Base-by-base conservation (phyloP, 192 early-diverging fungal species). In the Podila epicladia region DNA sequence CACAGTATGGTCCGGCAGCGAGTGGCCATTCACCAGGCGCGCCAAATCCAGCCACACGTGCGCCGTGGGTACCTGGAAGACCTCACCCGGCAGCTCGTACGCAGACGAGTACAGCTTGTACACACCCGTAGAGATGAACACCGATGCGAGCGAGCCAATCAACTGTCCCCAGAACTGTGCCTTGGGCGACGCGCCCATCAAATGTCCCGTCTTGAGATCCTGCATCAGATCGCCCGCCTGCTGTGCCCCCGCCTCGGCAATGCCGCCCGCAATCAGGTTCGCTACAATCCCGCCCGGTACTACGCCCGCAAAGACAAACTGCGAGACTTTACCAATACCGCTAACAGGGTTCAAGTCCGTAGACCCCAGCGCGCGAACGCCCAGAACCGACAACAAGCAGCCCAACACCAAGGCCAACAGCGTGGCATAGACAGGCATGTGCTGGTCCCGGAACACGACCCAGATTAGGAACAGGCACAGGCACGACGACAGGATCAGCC, bases 201-300 rank as follows among this genome's bases (percentile, higher is more conserved):
- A 55, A 65, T 96, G 94, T 8, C 95, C 95, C 8, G 95, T 96
- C 68, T 96, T 96, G 48, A 96, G 78, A 75, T 96, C 95, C 71
- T 90, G 88, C 87, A 93, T 92, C 73, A 94, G 82, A 60, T 80
- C 77, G 12, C 77, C 77, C 1, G 77, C 77, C 67, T 80, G 77
- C 37, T 80, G 77, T 2, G 77, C 77, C 24, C 90, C 93, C 22
- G 92, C 91, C 66, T 93, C 93, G 19, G 94, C 93, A 62, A 95
- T 90, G 11, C 91, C 89, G 53, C 94, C 94, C 28, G 92, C 91
- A 62, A 94, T 87, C 72, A 95, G 67, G 85, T 95, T 94, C 62
- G 89, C 91, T 2, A 91, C 88, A 35, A 94, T 85, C 8, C 86
- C 86, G 6, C 92, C 92, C 5, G 93, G 91, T 58, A 92, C 87